phyloP scores from a whole-genome alignment of 306 rosid species.

The Hippophae tibetana region DNA sequence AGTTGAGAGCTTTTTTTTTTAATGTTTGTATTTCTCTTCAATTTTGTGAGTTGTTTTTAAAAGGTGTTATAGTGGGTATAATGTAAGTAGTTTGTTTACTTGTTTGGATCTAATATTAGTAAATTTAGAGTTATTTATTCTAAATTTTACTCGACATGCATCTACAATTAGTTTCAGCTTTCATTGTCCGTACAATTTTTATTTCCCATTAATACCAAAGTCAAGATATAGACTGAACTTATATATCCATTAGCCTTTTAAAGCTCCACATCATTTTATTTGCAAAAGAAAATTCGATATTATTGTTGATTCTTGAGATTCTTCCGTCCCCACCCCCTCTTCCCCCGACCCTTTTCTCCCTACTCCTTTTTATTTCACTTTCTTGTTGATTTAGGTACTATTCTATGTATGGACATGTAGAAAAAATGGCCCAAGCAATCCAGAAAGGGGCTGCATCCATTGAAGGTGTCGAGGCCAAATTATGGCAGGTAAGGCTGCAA shows the following conservation, averaged over 20 bases:
- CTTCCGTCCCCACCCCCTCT: neutral
- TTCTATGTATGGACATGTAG: slow-evolving; percentile 94
- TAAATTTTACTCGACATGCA: neutral
- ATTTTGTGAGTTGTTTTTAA: too few species aligned
- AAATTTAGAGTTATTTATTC: too few species aligned
- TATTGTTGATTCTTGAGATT: neutral
- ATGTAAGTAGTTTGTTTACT: too few species aligned
- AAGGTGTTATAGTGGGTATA: too few species aligned
- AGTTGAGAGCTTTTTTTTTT: too few species aligned
- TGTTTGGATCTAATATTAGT: too few species aligned
- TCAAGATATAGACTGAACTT: too few species aligned
- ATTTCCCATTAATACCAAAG: too few species aligned
- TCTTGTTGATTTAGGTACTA: slow-evolving; percentile 50
- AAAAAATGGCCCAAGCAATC: slow-evolving; percentile 79
- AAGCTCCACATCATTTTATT: too few species aligned
- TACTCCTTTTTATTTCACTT: neutral
- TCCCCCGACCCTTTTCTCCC: neutral
- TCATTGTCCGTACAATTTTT: neutral
- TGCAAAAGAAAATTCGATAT: neutral
- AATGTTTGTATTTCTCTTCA: too few species aligned
- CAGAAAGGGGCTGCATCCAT: slow-evolving; percentile 82
- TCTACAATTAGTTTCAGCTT: neutral
- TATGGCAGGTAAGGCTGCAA: slow-evolving; percentile 67
- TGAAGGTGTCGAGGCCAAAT: slow-evolving; percentile 80
- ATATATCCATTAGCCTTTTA: too few species aligned